phyloP scores from a whole-genome alignment of 768 basidiomycete species.

The Podaxis pistillaris region DNA sequence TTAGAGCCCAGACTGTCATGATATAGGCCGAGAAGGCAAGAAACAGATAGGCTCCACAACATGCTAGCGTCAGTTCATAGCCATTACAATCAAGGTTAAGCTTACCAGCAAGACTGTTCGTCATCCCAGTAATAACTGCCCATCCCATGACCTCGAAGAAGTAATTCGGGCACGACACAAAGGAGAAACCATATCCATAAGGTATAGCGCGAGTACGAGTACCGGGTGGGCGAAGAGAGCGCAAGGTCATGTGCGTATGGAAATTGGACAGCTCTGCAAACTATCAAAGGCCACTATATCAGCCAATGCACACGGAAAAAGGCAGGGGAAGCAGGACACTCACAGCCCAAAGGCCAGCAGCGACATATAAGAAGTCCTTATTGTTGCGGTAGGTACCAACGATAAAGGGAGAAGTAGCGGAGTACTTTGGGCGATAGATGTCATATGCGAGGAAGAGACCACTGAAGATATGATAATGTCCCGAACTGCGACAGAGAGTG shows the following conservation, averaged over 20 bases:
- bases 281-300: constrained; percentile 37
- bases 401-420: constrained; percentile 60
- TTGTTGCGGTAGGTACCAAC: constrained; percentile 62
- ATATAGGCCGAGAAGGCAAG: constrained; percentile 54
- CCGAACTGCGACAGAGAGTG: constrained; percentile 52
- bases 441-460: constrained; percentile 78
- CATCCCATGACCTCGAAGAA: constrained; percentile 86
- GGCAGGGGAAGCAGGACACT: constrained; percentile 28
- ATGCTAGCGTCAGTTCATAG: neutral
- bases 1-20: constrained; percentile 86
- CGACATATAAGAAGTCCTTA: constrained; percentile 64
- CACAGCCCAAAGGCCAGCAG: constrained; percentile 74
- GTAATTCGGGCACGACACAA: constrained; percentile 92
- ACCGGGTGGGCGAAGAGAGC: constrained; percentile 79
- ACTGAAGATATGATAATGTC: constrained; percentile 84
- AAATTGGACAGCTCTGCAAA: constrained; percentile 86
- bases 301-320: neutral
- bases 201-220: constrained; percentile 83
- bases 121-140: constrained; percentile 70
- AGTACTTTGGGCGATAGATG: constrained; percentile 80
- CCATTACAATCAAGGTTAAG: constrained; percentile 14
- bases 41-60: constrained; percentile 60
- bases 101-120: constrained; percentile 72
- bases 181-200: constrained; percentile 85
- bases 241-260: constrained; percentile 76